These are phyloP conservation scores for Torrubiella hemipterigena DNA, from an alignment of 2,329 filamentous ascomycete species.

Conservation along the genomic window DNA sequence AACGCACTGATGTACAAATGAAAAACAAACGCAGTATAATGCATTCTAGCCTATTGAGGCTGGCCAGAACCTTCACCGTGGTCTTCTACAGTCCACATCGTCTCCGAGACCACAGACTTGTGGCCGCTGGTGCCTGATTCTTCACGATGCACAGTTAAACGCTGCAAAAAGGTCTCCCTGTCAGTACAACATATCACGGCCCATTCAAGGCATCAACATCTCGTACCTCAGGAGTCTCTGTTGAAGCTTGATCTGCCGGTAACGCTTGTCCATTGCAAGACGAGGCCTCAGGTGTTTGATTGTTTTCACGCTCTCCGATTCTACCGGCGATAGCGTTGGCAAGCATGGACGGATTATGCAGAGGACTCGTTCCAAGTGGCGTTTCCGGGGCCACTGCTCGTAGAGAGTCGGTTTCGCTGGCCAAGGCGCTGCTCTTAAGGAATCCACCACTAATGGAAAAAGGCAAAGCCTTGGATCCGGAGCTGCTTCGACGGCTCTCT, in stretches of 20 bases:
- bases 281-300: no score
- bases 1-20: not conserved
- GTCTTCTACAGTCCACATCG: constrained; percentile 49
- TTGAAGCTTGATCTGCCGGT: constrained; percentile 9
- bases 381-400: constrained; percentile 34
- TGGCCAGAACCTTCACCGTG: no score
- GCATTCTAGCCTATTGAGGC: no score
- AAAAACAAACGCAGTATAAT: not conserved
- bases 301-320: constrained; percentile 6
- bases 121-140: constrained; percentile 29
- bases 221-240: constrained; percentile 38
- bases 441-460: constrained; percentile 31
- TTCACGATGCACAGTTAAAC: constrained; percentile 28
- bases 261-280: not conserved
- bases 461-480: constrained; percentile 58
- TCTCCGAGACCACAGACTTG: constrained; percentile 48
- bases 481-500: constrained; percentile 82
- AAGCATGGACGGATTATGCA: constrained; percentile 17
- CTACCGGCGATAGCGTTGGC: constrained; percentile 11
- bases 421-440: constrained; percentile 38
- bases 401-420: constrained; percentile 48
- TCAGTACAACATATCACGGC: constrained; percentile 15
- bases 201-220: constrained; percentile 38
- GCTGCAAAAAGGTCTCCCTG: no score
- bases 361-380: constrained; percentile 26